These are phyloP conservation scores for Thelephora terrestris DNA, from an alignment of 1,284 basidiomycete genomes.

Conservation along the genomic window DNA sequence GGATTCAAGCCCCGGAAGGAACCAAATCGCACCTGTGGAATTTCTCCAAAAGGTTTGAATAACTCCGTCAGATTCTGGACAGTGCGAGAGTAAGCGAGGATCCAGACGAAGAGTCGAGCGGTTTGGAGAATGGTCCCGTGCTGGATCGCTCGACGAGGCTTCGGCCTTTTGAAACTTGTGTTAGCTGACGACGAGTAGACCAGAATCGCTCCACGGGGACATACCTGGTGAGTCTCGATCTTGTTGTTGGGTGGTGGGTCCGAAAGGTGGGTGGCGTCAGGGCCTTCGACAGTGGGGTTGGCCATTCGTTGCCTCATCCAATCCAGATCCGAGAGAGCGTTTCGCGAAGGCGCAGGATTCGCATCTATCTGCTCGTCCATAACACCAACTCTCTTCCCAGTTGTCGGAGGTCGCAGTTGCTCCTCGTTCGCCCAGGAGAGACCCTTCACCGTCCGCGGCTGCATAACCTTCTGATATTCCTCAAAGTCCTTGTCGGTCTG, in stretches of 20 bases:
- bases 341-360: constrained; percentile 12
- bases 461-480: constrained; percentile 57
- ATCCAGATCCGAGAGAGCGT: constrained; percentile 52
- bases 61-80: constrained; percentile 62
- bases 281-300: constrained; percentile 35
- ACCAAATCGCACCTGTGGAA: constrained; percentile 53
- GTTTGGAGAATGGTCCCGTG: constrained; percentile 66
- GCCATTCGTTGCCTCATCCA: constrained; percentile 61
- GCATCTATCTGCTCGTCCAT: constrained; percentile 10
- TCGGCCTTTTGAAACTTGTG: constrained; percentile 13
- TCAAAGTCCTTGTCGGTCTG: constrained; percentile 30
- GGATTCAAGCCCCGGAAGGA: not conserved
- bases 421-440: constrained; percentile 57
- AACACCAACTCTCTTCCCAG: constrained; percentile 18
- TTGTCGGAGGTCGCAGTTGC: constrained; percentile 9
- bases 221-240: not conserved
- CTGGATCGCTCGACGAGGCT: constrained; percentile 25
- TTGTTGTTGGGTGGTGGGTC: constrained; percentile 1
- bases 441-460: constrained; percentile 45
- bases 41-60: constrained; percentile 62
- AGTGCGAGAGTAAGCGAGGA: constrained; percentile 79
- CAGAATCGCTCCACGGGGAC: not conserved
- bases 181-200: not conserved
- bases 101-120: constrained; percentile 83
- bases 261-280: constrained; percentile 1